Percentiles rank a stretch among this genome's conserved stretches.
These are phyloP conservation scores for Stropharia rugosoannulata DNA, from an alignment of 768 basidiomycete species.

Conservation along the genomic window DNA sequence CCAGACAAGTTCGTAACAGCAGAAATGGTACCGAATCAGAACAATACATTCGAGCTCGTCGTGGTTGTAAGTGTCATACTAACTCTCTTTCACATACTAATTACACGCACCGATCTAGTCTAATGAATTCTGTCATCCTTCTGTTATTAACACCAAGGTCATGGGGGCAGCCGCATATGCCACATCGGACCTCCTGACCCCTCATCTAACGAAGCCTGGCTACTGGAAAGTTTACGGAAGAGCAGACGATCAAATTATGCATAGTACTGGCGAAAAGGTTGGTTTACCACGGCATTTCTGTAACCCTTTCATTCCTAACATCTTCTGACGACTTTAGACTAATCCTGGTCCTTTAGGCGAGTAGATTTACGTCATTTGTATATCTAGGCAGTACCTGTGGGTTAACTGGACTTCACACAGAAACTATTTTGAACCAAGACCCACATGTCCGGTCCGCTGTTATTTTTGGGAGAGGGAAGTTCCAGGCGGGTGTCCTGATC, in stretches of 20 bases:
- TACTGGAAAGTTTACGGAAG: slow-evolving; percentile 11
- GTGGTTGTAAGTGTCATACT: not conserved
- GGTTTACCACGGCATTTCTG: not conserved
- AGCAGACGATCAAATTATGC: slow-evolving; percentile 12
- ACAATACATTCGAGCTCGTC: slow-evolving; percentile 7
- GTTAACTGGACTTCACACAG: not conserved
- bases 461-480: slow-evolving; percentile 12
- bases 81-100: too few relatives aligned
- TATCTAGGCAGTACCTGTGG: too few relatives aligned
- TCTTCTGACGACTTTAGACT: not conserved
- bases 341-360: slow-evolving; percentile 9
- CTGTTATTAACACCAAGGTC: slow-evolving; percentile 4
- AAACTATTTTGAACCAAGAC: slow-evolving; percentile 12
- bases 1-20: not conserved
- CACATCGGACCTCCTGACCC: slow-evolving; percentile 7
- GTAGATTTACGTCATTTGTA: not conserved
- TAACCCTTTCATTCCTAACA: not conserved
- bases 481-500: slow-evolving; percentile 12
- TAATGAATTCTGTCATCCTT: slow-evolving; percentile 4
- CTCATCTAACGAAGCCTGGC: slow-evolving; percentile 7
- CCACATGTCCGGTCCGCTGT: slow-evolving; percentile 8
- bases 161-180: slow-evolving; percentile 5
- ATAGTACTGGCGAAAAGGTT: slow-evolving; percentile 12
- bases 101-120: not conserved
- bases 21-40: slow-evolving; percentile 4